Base-by-base conservation (phyloP, 805 yeast genomes). In the Metschnikowia reukaufii region DNA sequence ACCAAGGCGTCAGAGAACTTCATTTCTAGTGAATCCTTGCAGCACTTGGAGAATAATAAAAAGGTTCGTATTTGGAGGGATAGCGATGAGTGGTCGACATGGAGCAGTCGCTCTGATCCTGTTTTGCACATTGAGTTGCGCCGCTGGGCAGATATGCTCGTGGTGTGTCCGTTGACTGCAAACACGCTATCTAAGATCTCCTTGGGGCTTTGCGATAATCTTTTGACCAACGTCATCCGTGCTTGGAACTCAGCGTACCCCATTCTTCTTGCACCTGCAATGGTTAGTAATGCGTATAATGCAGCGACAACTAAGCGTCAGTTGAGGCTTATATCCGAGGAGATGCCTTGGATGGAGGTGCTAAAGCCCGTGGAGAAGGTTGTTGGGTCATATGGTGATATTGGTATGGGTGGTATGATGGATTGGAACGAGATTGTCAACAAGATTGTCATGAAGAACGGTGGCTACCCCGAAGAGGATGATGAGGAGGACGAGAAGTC, bases 401-500 rank as follows among this genome's bases (percentile, higher is more conserved):
- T 94, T 47, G 98, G 98, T n/a, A 86, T 94, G 89, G 98, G 99
- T 40, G 98, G 99, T 45, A 94, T 94, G 98, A 86, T 91, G 84
- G 98, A 94, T 58, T 89, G 95, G 82, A 86, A 88, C 63, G 97
- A 91, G 64, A 85, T 94, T 57, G 96, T 90, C 16, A 95, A 90
- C 62, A 82, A 83, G 57, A 76, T 88, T 40, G 95, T 87, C 17
- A 74, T 83, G 66, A 85, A 84, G 61, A 70, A 90, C 49, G 82
- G 76, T 44, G 68, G 81, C 40, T 73, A 71, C 51, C 77, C 77
- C 1, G 79, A 75, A 20, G 80, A 69, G 13, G 79, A 71, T 1
- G 79, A 73, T 23, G 79, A 77, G 6, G 48, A 44, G 6, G 48
- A 45, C 4, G 76, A 71, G 12, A 72, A 67, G n/a, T 72, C 68